Conservation (phyloP, 2,329 filamentous ascomycete species). For the Talaromyces sp. region DNA sequence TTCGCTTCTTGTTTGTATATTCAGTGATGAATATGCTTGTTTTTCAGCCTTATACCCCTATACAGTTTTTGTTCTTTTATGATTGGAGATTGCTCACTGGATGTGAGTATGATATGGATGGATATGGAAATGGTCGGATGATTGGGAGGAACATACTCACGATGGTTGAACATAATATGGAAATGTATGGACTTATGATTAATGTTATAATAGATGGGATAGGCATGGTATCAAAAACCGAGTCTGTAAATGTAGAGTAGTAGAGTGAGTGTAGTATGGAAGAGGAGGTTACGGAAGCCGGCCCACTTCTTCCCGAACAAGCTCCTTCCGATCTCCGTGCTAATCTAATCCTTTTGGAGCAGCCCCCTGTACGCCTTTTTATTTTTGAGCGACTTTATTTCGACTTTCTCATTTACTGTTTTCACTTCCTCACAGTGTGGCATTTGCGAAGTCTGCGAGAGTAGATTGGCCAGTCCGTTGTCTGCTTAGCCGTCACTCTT, state of each 20-base stretch:
- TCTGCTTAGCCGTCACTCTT: not conserved
- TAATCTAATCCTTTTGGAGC: not conserved
- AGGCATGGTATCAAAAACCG: not conserved
- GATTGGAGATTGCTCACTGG: not conserved
- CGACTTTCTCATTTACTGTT: not conserved
- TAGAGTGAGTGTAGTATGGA: not conserved
- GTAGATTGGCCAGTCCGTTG: not conserved
- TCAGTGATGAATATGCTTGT: conserved; percentile 17
- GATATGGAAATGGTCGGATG: not conserved
- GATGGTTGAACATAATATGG: not conserved
- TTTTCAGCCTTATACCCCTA: conserved; percentile 24
- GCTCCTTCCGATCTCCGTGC: not conserved
- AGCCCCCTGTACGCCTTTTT: not conserved
- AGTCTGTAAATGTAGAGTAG: not conserved
- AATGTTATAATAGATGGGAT: conserved; percentile 12
- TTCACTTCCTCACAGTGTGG: not conserved
- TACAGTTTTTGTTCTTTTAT: conserved; percentile 16
- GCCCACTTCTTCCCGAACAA: not conserved
- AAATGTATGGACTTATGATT: conserved; percentile 6
- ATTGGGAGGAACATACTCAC: not conserved
- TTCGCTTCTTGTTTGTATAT: conserved; percentile 12
- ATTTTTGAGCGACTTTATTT: conserved; percentile 4
- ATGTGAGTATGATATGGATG: not conserved
- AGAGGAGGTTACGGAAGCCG: conserved; percentile 1
- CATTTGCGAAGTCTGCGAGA: not conserved